Percentiles rank a stretch among this genome's conserved stretches.
phyloP scores from a whole-genome alignment of 768 basidiomycete species.

The Suillus tomentosus region DNA sequence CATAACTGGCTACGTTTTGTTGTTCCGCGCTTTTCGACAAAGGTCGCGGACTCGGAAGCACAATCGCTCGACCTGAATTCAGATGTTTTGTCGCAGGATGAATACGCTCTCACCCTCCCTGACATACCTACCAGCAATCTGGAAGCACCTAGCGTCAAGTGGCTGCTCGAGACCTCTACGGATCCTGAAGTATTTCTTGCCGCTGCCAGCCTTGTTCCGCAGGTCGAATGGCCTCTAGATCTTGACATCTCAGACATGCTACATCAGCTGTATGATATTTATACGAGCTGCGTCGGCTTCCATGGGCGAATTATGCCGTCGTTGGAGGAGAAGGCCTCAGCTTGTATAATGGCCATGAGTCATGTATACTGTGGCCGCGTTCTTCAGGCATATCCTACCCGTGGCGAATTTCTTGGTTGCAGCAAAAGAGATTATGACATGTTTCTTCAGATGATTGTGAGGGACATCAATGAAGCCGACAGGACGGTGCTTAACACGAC shows the following conservation, averaged over 20 bases:
- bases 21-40: background rate
- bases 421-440: background rate
- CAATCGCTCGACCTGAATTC: background rate
- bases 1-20: background rate
- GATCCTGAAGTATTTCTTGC: background rate
- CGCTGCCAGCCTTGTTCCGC: background rate
- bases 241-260: background rate
- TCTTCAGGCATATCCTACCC: background rate
- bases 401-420: background rate
- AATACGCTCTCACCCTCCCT: background rate
- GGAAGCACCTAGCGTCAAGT: slow-evolving; percentile 13
- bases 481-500: background rate
- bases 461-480: accelerated
- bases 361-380: background rate
- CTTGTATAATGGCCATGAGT: background rate
- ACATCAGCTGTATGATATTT: background rate
- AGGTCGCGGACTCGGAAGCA: background rate
- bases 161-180: background rate
- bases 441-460: background rate
- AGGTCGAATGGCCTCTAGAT: background rate
- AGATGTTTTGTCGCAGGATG: background rate
- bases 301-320: background rate
- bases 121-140: background rate
- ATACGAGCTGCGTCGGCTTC: background rate
- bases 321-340: background rate